Conservation (phyloP, 2,329 filamentous ascomycete genomes). For the Pseudogymnoascus sp. region DNA sequence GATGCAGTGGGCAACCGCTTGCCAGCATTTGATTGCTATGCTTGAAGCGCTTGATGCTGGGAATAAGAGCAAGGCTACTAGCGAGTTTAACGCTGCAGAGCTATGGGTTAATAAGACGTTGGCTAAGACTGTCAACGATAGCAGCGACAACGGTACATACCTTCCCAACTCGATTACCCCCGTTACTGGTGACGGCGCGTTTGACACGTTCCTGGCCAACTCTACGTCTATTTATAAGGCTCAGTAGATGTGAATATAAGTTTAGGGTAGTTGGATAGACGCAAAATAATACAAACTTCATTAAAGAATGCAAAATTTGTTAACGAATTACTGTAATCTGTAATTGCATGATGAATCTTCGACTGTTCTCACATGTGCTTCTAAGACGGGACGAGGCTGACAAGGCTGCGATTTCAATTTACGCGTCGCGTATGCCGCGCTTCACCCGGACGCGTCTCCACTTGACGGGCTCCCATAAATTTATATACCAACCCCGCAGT, state of each 20-base stretch:
- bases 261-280: not conserved
- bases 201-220: not conserved
- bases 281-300: not conserved
- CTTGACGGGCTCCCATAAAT: not conserved
- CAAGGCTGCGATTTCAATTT: constrained; percentile 20
- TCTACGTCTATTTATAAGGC: not conserved
- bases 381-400: not conserved
- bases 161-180: not conserved
- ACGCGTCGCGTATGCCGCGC: constrained; percentile 15
- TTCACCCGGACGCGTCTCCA: constrained; percentile 13
- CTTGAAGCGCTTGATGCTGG: constrained; percentile 16
- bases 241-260: not conserved
- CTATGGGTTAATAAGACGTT: not conserved
- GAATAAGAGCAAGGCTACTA: constrained; percentile 14
- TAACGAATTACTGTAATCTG: not conserved
- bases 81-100: not conserved
- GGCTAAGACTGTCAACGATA: not conserved
- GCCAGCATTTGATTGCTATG: constrained; percentile 20
- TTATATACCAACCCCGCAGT: not conserved
- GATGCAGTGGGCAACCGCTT: constrained; percentile 20
- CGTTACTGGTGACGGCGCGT: not conserved
- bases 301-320: not conserved
- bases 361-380: not conserved
- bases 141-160: not conserved
- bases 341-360: not conserved